Evolutionary conservation across 495 filamentous ascomycete genomes (phyloP), one percentile per base, ranked within the genome.

Genomic region (Filosporella fistucella): DNA sequence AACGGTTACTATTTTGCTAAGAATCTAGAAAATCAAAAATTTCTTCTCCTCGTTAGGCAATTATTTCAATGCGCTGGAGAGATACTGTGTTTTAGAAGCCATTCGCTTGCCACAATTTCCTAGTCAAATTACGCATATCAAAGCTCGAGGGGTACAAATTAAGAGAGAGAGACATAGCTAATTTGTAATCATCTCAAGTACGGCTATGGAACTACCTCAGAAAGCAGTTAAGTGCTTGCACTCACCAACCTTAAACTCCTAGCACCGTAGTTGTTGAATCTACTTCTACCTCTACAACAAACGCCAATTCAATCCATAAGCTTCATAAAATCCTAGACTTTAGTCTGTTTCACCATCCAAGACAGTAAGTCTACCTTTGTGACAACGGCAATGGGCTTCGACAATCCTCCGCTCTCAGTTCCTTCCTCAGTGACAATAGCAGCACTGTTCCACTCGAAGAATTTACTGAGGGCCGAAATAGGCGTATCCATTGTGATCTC

Each of bases 371-470:
- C 93, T 14, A 98, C 93, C 76, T 98, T 98, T 23, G 93, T 97
- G 3, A 90, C 91, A 8, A 98, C 81, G 14, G 94, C 93, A 26
- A 90, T 72, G 5, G 94, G 90, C 69, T 84, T 89, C 60, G 89
- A 66, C 20, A 65, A 71, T 34, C 57, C 65, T 21, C 74, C 73
- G 18, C 71, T 78, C 51, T 69, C 71, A 29, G 65, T 68, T 17
- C 59, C 59, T 17, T 51, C 61, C 63, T 96, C 89, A 11, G 90
- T 97, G 1, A 97, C 89, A 40, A 97, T 77, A 2, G 93, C 94
- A 12, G 93, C 90, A 59, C 85, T 89, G 65, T 97, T 97, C 88
- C 94, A 96, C 66, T 96, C 91, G 57, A 98, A 89, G 70, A 98
- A 98, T 42, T 84, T 77, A 63, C 86, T 89, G 29, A 98, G 69